A percentile compares a stretch with the other conserved stretches of the same genome.
These are phyloP conservation scores for Echites panduratus DNA, from an alignment of 257 asterid genomes.

Conservation along the genomic window DNA sequence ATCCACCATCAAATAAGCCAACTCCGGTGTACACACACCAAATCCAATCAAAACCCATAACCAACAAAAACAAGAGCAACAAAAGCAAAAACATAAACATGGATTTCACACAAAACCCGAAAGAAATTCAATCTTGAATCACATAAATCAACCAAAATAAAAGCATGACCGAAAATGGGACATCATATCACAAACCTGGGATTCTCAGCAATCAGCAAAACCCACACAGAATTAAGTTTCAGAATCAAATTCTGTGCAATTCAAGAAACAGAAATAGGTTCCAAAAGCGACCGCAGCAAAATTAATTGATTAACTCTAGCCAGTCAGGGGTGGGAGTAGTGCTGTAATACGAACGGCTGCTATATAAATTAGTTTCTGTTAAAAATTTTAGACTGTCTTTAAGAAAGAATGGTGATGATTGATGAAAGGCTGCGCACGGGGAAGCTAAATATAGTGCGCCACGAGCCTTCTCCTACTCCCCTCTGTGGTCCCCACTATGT, in stretches of 20 bases:
- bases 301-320: background rate
- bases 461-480: background rate
- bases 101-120: background rate
- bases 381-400: background rate
- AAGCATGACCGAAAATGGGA: background rate
- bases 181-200: slow-evolving; percentile 4
- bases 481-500: background rate
- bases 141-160: background rate
- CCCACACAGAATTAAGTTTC: background rate
- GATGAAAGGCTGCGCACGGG: slow-evolving; percentile 10
- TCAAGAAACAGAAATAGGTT: background rate
- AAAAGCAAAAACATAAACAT: background rate
- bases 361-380: background rate
- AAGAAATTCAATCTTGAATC: slow-evolving; percentile 11
- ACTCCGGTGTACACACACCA: background rate
- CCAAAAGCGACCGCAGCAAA: background rate
- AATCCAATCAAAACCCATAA: background rate
- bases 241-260: background rate
- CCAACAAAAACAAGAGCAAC: background rate
- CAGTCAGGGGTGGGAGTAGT: too few species aligned
- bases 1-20: background rate
- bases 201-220: background rate
- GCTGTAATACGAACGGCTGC: too few species aligned
- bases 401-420: slow-evolving; percentile 18
- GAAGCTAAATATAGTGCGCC: slow-evolving; percentile 15